These are phyloP conservation scores for Decorospora gaudefroyi DNA, from an alignment of 2,329 filamentous ascomycete genomes.

Conservation along the genomic window DNA sequence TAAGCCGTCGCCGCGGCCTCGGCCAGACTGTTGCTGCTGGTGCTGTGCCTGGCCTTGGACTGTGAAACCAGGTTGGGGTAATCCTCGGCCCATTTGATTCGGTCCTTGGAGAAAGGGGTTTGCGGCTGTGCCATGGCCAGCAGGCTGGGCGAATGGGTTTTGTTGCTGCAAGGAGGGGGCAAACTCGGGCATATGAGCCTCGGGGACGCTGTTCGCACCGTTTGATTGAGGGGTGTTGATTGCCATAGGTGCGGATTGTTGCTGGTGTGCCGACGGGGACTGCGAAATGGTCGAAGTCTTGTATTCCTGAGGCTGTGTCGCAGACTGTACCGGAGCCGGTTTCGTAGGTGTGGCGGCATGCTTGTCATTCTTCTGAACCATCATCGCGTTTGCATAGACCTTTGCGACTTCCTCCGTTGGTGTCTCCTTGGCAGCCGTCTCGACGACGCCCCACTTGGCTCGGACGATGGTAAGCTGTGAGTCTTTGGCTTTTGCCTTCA, in stretches of 20 bases:
- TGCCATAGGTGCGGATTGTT: slow-evolving; percentile 9
- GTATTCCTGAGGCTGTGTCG: neutral
- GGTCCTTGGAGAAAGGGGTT: slow-evolving; percentile 23
- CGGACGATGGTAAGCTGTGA: slow-evolving; percentile 62
- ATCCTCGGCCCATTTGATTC: slow-evolving; percentile 22
- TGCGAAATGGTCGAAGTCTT: slow-evolving; percentile 11
- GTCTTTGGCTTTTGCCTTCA: slow-evolving; percentile 74
- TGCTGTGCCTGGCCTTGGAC: slow-evolving; percentile 22
- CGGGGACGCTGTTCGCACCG: slow-evolving; percentile 13
- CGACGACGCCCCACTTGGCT: slow-evolving; percentile 77
- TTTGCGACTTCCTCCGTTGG: slow-evolving; percentile 81
- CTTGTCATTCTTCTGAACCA: slow-evolving; percentile 53
- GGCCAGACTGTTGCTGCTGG: slow-evolving; percentile 27
- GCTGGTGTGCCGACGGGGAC: slow-evolving; percentile 18
- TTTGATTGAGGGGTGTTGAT: slow-evolving; percentile 20
- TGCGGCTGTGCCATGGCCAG: slow-evolving; percentile 8
- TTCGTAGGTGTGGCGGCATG: slow-evolving; percentile 26
- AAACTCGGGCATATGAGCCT: slow-evolving; percentile 16
- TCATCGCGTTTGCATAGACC: slow-evolving; percentile 84
- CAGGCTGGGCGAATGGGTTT: slow-evolving; percentile 22
- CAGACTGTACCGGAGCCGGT: slow-evolving; percentile 12
- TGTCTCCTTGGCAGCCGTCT: slow-evolving; percentile 81
- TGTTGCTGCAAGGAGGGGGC: slow-evolving; percentile 5
- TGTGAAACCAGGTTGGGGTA: slow-evolving; percentile 35
- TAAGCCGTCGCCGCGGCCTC: slow-evolving; percentile 11